Conservation (phyloP, 1,284 basidiomycete genomes). For the Quambalaria eucalypti region DNA sequence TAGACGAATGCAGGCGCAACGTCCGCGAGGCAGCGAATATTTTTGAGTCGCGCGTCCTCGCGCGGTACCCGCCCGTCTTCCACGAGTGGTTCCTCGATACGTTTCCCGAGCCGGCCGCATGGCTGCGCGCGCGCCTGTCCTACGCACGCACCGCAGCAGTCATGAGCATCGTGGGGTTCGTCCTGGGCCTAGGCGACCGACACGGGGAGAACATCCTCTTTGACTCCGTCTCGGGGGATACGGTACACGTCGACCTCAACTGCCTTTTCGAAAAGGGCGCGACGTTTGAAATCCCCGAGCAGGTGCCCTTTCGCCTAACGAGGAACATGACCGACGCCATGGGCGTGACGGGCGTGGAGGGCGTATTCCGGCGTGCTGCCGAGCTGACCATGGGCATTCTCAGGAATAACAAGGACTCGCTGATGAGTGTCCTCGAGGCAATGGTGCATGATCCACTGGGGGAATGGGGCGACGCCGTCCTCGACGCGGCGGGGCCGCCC, state of each 20-base stretch:
- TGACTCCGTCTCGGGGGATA: slow-evolving; percentile 77
- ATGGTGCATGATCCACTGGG: slow-evolving; percentile 96
- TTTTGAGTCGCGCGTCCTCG: slow-evolving; percentile 57
- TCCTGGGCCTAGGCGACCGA: slow-evolving; percentile 94
- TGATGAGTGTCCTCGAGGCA: slow-evolving; percentile 93
- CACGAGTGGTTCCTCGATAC: slow-evolving; percentile 96
- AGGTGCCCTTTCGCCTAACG: slow-evolving; percentile 89
- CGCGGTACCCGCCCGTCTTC: slow-evolving; percentile 65
- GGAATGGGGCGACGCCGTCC: slow-evolving; percentile 70
- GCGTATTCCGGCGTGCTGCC: slow-evolving; percentile 82
- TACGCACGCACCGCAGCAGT: slow-evolving; percentile 88
- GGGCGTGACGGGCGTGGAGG: slow-evolving; percentile 88
- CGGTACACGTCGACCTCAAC: slow-evolving; percentile 96
- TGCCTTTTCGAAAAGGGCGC: slow-evolving; percentile 92
- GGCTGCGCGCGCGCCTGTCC: slow-evolving; percentile 76
- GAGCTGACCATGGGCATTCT: slow-evolving; percentile 84
- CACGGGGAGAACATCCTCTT: slow-evolving; percentile 96
- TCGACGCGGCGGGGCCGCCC: slow-evolving; percentile 7
- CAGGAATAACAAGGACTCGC: slow-evolving; percentile 79
- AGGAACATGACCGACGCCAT: slow-evolving; percentile 88
- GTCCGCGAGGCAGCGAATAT: slow-evolving; percentile 54
- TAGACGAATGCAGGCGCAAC: slow-evolving; percentile 57
- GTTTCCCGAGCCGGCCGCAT: slow-evolving; percentile 91
- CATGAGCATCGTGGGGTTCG: slow-evolving; percentile 98
- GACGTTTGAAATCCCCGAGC: slow-evolving; percentile 78